These are phyloP conservation scores for Naegleria lovaniensis DNA, from an alignment of 208 protist species.

Conservation along the genomic window DNA sequence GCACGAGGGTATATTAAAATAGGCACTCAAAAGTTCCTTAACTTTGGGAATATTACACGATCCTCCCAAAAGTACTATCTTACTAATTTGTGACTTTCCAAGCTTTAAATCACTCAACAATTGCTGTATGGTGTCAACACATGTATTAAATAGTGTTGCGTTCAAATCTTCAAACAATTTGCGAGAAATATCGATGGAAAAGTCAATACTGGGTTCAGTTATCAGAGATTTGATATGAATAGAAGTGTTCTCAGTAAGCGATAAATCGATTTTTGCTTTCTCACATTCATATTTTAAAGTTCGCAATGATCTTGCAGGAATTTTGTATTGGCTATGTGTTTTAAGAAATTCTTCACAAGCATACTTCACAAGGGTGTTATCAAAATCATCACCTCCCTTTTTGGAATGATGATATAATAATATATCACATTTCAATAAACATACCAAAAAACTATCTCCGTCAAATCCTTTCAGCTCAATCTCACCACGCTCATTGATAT, in stretches of 20 bases:
- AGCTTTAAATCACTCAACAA: slow-evolving; percentile 76
- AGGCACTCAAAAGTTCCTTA: slow-evolving; percentile 71
- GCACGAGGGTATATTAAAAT: slow-evolving; percentile 74
- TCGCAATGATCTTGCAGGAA: neutral
- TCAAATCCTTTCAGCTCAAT: slow-evolving; percentile 96
- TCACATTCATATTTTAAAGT: slow-evolving; percentile 27
- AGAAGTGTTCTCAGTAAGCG: slow-evolving; percentile 78
- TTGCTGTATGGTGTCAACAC: slow-evolving; percentile 61
- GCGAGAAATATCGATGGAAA: slow-evolving; percentile 84
- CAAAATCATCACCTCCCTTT: slow-evolving; percentile 96
- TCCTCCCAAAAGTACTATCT: slow-evolving; percentile 87
- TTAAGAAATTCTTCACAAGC: slow-evolving; percentile 77
- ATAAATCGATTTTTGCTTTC: slow-evolving; percentile 80
- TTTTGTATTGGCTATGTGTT: slow-evolving; percentile 20
- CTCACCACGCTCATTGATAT: slow-evolving; percentile 95
- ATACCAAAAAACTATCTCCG: slow-evolving; percentile 92
- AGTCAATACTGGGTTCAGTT: slow-evolving; percentile 62
- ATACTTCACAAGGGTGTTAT: slow-evolving; percentile 87
- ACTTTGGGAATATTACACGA: slow-evolving; percentile 95
- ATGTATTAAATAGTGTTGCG: slow-evolving; percentile 58
- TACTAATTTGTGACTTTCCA: slow-evolving; percentile 62
- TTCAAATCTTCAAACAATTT: slow-evolving; percentile 94
- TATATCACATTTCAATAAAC: slow-evolving; percentile 44
- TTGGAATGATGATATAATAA: slow-evolving; percentile 71
- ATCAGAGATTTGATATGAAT: slow-evolving; percentile 75